Evolutionary conservation across 495 filamentous ascomycete genomes (phyloP), one percentile per base, ranked within the genome.

Genomic region (Entonaema liquescens): DNA sequence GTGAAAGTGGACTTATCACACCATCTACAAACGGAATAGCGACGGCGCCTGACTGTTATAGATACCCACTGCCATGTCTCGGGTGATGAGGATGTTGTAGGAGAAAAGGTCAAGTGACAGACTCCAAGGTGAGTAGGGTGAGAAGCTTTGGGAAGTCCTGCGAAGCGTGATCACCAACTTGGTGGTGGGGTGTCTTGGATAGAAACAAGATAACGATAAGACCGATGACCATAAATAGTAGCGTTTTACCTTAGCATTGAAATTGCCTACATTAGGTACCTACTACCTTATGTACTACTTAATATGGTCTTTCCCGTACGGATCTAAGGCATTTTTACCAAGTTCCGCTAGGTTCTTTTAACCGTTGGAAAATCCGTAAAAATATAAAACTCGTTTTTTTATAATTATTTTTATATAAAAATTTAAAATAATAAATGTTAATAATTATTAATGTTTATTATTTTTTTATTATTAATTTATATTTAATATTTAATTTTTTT

Each of bases 101-200:
- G 52, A 57, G 44, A 57, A 23, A 47, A 52, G 71, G 71, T 74
- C 71, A 74, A 74, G 68, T 74, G 71, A 74, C 55, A 8, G 33
- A 19, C 47, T 47, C 47, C 29, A 17, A 70, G 40, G 40, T 11
- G 59, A 66, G 71, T 47, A 47, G 42, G 42, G 42, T 47, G 42
- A 47, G 42, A 47, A 47, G 42, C 7, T 33, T 33, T 33, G 31
- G 31, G 31, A 21, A 47, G 21, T 9, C 8, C 3, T 47, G 42
- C 7, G 19, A 68, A 68, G 60, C 63, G 55, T 71, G 71, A 74
- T 68, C 71, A 68, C 36, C 29, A 52, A 29, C 53, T 7, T 71
- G 47, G 55, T 69, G 60, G 59, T 38, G 59, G 65, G 58, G 11
- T 71, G 71, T 70, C 63, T 69, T 56, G 56, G 66, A 64, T n/a